Percentiles rank a stretch among this genome's conserved stretches.
Conservation (phyloP, 352 stramenopile genomes). For the Phytophthora quininea region DNA sequence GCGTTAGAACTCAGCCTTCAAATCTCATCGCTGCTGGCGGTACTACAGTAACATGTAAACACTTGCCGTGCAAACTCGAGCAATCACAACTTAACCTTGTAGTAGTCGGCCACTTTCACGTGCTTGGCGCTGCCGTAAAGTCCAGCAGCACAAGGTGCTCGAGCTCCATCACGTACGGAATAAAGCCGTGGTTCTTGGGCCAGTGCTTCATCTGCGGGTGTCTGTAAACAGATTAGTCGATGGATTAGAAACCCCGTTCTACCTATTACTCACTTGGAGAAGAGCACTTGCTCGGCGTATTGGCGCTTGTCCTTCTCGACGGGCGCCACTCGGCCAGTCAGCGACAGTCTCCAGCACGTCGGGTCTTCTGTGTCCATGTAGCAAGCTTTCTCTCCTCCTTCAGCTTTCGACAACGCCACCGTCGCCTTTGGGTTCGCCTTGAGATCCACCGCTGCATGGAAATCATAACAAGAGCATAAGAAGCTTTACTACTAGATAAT, state of each 20-base stretch:
- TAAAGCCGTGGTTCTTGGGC: slow-evolving; percentile 61
- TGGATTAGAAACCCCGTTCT: too few species aligned
- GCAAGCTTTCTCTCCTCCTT: slow-evolving; percentile 51
- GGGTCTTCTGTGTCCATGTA: slow-evolving; percentile 71
- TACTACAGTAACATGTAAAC: not conserved
- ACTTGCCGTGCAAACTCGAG: not conserved
- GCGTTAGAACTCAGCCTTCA: too few species aligned
- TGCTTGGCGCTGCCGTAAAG: slow-evolving; percentile 74
- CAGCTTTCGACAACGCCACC: slow-evolving; percentile 59
- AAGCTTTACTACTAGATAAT: not conserved
- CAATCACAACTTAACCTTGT: not conserved
- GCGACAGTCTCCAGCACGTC: slow-evolving; percentile 68
- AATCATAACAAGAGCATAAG: too few species aligned
- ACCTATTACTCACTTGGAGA: slow-evolving; percentile 43
- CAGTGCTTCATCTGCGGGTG: slow-evolving; percentile 76
- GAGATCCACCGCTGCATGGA: slow-evolving; percentile 44
- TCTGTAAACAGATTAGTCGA: slow-evolving; percentile 15
- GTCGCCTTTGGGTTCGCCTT: slow-evolving; percentile 54
- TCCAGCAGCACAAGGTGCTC: slow-evolving; percentile 71
- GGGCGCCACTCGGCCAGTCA: slow-evolving; percentile 53
- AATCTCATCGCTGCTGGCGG: too few species aligned
- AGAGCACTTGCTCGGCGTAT: slow-evolving; percentile 60
- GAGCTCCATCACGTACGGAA: slow-evolving; percentile 56
- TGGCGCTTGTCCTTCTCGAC: slow-evolving; percentile 38
- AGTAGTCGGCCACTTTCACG: slow-evolving; percentile 57